Evolutionary conservation across 23 red algal genomes (phyloP).

Genomic region (Gracilariopsis chorda): DNA sequence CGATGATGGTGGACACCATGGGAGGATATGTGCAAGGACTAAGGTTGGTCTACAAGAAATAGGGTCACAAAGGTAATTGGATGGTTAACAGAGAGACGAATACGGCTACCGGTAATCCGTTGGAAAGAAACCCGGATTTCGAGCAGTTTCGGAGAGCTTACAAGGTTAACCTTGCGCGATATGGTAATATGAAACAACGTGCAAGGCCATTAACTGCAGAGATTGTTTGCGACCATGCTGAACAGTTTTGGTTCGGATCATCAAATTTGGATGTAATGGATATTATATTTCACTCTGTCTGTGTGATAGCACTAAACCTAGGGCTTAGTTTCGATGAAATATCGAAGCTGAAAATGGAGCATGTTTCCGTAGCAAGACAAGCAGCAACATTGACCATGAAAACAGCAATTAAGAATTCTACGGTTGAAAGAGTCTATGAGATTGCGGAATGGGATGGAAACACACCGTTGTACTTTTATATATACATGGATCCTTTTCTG

Average conservation of each 20-base stretch:
- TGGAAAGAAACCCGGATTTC: not conserved
- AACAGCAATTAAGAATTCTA: constrained; percentile 11
- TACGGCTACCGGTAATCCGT: not conserved
- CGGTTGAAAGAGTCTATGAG: not conserved
- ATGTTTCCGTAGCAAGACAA: not conserved
- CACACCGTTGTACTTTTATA: not conserved
- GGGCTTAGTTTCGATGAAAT: constrained; percentile 1
- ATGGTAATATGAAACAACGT: not conserved
- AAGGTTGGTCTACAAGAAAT: not conserved
- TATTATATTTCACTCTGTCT: not conserved
- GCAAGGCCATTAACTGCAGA: not conserved
- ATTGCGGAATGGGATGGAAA: constrained; percentile 20
- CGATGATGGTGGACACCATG: not conserved
- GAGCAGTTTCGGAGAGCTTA: not conserved
- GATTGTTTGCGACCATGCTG: constrained; percentile 15
- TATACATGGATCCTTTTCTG: constrained; percentile 24
- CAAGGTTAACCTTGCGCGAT: not conserved
- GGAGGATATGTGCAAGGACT: not conserved
- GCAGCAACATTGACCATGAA: not conserved
- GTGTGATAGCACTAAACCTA: not conserved
- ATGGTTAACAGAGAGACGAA: not conserved
- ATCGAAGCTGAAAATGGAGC: not conserved
- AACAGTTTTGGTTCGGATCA: constrained; percentile 15
- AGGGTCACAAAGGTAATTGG: not conserved
- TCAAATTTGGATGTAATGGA: not conserved